Percentiles rank a stretch among this genome's conserved stretches.
phyloP scores from a whole-genome alignment of 768 basidiomycete genomes.

The Tephrocybe sp. region DNA sequence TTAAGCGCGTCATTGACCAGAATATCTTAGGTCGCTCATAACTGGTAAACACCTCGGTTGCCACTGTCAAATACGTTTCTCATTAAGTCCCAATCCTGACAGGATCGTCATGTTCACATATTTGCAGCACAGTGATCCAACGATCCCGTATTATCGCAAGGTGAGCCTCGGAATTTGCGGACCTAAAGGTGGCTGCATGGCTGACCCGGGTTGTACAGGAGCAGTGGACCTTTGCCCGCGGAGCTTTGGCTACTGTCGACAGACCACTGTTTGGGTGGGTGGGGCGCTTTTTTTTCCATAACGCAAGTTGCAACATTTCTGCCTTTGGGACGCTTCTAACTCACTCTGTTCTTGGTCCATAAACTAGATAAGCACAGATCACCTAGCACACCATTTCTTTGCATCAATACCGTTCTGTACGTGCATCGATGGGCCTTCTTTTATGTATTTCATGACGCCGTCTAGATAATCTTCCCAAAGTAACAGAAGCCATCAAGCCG shows the following conservation, averaged over 20 bases:
- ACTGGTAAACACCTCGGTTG: conserved; percentile 31
- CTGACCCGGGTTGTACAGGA: conserved; percentile 23
- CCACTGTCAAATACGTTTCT: conserved; percentile 3
- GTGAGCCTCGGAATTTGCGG: conserved; percentile 14
- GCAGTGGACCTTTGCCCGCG: conserved; percentile 61
- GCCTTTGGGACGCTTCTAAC: not conserved
- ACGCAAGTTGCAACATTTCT: conserved; percentile 30
- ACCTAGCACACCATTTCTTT: conserved; percentile 65
- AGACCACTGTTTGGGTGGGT: conserved; percentile 60
- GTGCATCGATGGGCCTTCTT: conserved; percentile 20
- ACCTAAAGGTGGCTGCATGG: not conserved
- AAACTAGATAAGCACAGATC: conserved; percentile 42
- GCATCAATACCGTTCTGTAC: conserved; percentile 58
- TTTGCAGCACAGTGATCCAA: conserved; percentile 61
- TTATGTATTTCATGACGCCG: too few species aligned
- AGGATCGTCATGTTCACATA: conserved; percentile 66
- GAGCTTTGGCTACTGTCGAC: conserved; percentile 61
- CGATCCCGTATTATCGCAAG: conserved; percentile 58
- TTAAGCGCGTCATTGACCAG: not conserved
- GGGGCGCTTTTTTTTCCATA: conserved; percentile 56
- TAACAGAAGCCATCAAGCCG: conserved; percentile 45
- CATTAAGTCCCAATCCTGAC: not conserved
- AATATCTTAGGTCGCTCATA: conserved; percentile 39
- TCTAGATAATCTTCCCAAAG: conserved; percentile 49
- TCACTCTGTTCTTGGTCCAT: conserved; percentile 1